phyloP scores from a whole-genome alignment of 179 eudicot genomes.

The Sideroxylon spinosum region DNA sequence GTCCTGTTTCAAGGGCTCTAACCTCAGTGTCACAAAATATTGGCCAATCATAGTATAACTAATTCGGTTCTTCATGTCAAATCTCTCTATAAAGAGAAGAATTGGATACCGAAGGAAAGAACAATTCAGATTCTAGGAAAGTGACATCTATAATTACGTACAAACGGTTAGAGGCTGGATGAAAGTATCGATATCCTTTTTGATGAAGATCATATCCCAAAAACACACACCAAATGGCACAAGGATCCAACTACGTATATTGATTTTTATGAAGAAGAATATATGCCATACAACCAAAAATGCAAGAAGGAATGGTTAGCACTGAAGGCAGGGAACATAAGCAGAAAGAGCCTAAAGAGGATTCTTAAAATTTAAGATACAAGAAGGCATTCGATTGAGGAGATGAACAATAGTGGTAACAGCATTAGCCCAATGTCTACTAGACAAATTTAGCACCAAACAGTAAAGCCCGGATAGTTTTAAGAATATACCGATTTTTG shows the following conservation, averaged over 20 bases:
- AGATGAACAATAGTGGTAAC: not conserved
- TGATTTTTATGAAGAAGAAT: not conserved
- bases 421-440: not conserved
- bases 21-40: no score
- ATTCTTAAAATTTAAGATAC: not conserved
- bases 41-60: not conserved
- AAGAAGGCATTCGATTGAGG: not conserved
- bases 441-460: not conserved
- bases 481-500: constrained; percentile 8
- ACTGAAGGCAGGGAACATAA: not conserved
- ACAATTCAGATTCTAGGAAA: not conserved
- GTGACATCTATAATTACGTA: constrained; percentile 3
- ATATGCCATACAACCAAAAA: not conserved
- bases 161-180: not conserved
- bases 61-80: not conserved
- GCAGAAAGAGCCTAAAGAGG: not conserved
- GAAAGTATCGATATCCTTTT: not conserved
- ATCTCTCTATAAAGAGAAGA: constrained; percentile 12
- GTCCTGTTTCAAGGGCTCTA: no score
- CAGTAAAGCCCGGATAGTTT: constrained; percentile 8
- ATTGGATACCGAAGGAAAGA: not conserved
- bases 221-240: not conserved
- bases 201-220: not conserved
- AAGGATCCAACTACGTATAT: not conserved
- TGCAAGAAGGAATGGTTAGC: not conserved